Evolutionary conservation across 176 grass and related monocot species (phyloP).

Genomic region (Aegilops longissima): DNA sequence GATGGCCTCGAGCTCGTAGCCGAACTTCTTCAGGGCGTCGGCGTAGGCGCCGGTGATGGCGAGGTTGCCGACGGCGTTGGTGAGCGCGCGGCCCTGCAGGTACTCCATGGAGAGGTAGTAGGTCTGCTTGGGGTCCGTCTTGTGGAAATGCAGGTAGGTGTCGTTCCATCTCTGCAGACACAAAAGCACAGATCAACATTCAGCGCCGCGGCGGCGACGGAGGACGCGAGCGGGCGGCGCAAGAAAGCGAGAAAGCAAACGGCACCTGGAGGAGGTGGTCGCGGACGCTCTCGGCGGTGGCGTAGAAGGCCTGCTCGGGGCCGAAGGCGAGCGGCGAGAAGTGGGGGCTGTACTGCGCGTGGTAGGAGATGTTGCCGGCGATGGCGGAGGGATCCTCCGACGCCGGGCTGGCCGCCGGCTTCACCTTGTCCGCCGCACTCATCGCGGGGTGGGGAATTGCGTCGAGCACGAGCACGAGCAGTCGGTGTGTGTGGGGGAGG

Average conservation of each 20-base stretch:
- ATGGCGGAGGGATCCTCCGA: constrained; percentile 62
- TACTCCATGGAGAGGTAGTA: constrained; percentile 99
- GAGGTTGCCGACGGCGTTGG: constrained; percentile 96
- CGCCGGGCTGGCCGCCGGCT: constrained; percentile 60
- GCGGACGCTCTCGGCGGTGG: constrained; percentile 85
- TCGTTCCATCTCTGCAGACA: constrained; percentile 84
- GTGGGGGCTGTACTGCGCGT: constrained; percentile 72
- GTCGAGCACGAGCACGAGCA: neutral
- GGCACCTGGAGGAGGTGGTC: constrained; percentile 82
- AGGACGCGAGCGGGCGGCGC: neutral
- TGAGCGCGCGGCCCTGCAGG: constrained; percentile 90
- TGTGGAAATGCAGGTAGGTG: constrained; percentile 93
- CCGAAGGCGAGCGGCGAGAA: constrained; percentile 84
- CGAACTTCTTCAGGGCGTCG: constrained; percentile 88
- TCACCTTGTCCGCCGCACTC: constrained; percentile 49
- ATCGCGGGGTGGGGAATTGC: constrained; percentile 40
- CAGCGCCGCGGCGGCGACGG: neutral
- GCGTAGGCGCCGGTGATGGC: constrained; percentile 81
- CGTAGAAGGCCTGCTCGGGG: constrained; percentile 84
- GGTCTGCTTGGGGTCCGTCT: constrained; percentile 94
- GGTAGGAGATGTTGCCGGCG: constrained; percentile 82
- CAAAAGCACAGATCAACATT: constrained; percentile 26
- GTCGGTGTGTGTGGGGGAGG: neutral
- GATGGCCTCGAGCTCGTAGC: constrained; percentile 86
- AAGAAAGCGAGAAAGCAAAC: neutral